Evolutionary conservation across 257 asterid species (phyloP), one percentile per base, ranked within the genome.

Genomic region (Scutellaria minor): DNA sequence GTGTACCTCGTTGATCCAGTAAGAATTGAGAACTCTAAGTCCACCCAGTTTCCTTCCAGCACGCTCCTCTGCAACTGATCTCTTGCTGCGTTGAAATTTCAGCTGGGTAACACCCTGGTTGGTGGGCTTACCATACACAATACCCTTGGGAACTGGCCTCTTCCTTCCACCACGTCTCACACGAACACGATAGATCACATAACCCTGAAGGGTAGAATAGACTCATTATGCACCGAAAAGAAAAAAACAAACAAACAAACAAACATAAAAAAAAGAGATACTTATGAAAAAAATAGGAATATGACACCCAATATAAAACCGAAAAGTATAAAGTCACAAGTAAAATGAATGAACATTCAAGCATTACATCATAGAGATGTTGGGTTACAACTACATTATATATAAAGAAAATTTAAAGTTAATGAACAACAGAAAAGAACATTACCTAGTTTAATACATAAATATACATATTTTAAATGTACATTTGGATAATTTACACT

Each of bases 51-150:
- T 72, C 70, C 76, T 62, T n/a, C 76, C 76, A 50, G 76, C 76
- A 35, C 76, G 76, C 40, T 72, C 76, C 11, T 72, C 76, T 18
- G 76, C 76, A 10, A 72, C 76, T 7, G 76, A 72, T 18, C 70
- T 56, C 70, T 72, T 72, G 70, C 76, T 72, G 45, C 76, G 76
- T 56, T 72, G 76, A 44, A 72, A 72, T 61, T 72, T 72, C 63
- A 72, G 63, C 54, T 72, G 76, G 51, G 76, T 72, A 72, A 72
- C 76, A 37, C 76, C 76, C 76, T 72, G 76, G 64, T 72, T 72
- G 3, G 76, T 72, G 45, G 76, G 76, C 12, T 71, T 71, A 59
- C 76, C 76, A 2, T 71, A 71, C 7, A 71, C 76, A 60, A 71
- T 71, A 47, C 76, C 76, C 64, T 72, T 72, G 63, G 76, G 51